phyloP scores from a whole-genome alignment of 2,329 filamentous ascomycete species.

The Pseudogymnoascus sp. region DNA sequence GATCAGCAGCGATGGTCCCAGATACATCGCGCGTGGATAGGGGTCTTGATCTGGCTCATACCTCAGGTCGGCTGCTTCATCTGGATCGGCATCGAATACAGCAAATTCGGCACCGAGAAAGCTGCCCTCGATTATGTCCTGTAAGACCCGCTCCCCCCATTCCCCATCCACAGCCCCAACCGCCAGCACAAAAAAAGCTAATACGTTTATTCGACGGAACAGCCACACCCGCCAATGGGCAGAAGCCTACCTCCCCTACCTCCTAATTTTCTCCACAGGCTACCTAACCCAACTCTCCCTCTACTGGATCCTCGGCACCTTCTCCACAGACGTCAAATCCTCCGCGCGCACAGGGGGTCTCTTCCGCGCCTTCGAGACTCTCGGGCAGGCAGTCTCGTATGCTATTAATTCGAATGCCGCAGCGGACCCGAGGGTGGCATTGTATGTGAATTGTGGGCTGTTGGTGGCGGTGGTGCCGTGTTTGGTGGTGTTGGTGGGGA shows the following conservation, averaged over 20 bases:
- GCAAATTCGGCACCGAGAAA: conserved; percentile 14
- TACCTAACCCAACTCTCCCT: conserved; percentile 19
- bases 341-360: conserved; percentile 25
- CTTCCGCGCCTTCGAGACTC: conserved; percentile 25
- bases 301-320: conserved; percentile 32
- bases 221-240: conserved; percentile 11
- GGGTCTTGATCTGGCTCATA: conserved; percentile 24
- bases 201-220: background rate
- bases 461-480: conserved; percentile 13
- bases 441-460: conserved; percentile 16
- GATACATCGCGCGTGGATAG: conserved; percentile 23
- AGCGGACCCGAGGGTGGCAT: conserved; percentile 9
- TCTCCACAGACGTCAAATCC: conserved; percentile 28
- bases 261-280: conserved; percentile 15
- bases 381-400: conserved; percentile 27
- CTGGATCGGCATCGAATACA: conserved; percentile 24
- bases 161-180: background rate
- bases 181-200: background rate
- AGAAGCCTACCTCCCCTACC: conserved; percentile 17
- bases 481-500: conserved; percentile 12
- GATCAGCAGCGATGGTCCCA: conserved; percentile 26
- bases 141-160: conserved; percentile 1
- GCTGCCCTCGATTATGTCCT: conserved; percentile 13
- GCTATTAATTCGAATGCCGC: conserved; percentile 22
- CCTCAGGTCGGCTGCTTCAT: conserved; percentile 26